These are phyloP conservation scores for Phytophthora sojae DNA, from an alignment of 352 stramenopile species.

Conservation along the genomic window DNA sequence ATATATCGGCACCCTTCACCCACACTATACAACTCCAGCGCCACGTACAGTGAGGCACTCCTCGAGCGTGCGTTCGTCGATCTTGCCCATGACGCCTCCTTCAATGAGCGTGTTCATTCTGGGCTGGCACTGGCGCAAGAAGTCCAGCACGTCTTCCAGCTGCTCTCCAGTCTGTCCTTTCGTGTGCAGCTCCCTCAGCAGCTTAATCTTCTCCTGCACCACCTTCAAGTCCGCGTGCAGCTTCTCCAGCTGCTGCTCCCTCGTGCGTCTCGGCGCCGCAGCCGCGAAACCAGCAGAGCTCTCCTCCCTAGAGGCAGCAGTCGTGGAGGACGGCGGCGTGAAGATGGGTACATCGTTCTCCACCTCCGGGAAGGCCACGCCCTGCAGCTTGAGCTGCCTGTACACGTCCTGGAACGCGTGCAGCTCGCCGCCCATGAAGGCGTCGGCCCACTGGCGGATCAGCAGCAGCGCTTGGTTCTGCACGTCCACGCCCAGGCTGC, in stretches of 20 bases:
- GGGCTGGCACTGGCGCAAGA: constrained; percentile 83
- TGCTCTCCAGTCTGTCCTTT: constrained; percentile 44
- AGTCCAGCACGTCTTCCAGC: constrained; percentile 80
- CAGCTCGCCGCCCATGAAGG: constrained; percentile 57
- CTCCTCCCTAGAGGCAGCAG: constrained; percentile 7
- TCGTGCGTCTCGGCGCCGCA: constrained; percentile 28
- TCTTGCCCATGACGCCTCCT: constrained; percentile 84
- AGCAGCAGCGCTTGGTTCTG: constrained; percentile 78
- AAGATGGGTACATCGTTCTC: constrained; percentile 79
- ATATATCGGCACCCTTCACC: background rate
- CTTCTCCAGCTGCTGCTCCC: constrained; percentile 78
- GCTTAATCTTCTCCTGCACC: constrained; percentile 76
- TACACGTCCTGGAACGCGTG: constrained; percentile 82
- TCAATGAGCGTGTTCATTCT: constrained; percentile 92
- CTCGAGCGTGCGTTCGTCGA: constrained; percentile 83
- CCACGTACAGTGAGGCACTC: constrained; percentile 79
- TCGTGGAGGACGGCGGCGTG: constrained; percentile 60
- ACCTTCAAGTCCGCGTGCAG: constrained; percentile 71
- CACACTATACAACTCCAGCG: too few relatives aligned
- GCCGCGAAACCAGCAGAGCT: background rate
- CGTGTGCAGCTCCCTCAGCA: constrained; percentile 52
- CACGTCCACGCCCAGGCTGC: constrained; percentile 73
- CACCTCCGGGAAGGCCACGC: constrained; percentile 70
- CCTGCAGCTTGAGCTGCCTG: constrained; percentile 78
- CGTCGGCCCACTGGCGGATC: constrained; percentile 86